Conservation (phyloP, 129 eudicot species). For the Tagetes patula region DNA sequence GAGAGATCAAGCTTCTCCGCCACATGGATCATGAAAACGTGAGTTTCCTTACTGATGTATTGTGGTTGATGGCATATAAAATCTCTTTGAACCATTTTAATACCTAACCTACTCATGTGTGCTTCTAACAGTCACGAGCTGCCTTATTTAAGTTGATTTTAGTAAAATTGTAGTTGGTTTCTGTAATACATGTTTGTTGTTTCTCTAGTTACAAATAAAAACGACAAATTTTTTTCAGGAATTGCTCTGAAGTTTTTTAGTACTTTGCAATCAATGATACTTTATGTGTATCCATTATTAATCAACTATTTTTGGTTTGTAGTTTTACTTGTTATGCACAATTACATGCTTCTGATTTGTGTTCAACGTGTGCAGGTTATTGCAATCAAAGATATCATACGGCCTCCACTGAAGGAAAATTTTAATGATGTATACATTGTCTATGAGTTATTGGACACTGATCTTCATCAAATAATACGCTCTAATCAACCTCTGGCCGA, state of each 20-base stretch:
- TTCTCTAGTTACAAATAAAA: not conserved
- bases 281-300: not conserved
- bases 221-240: not conserved
- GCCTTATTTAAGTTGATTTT: not conserved
- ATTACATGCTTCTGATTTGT: slow-evolving; percentile 2
- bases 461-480: slow-evolving; percentile 92
- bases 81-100: not conserved
- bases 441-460: slow-evolving; percentile 92
- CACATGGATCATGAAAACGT: slow-evolving; percentile 89
- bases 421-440: slow-evolving; percentile 93
- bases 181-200: not conserved
- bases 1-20: slow-evolving; percentile 81
- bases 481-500: slow-evolving; percentile 80
- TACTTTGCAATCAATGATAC: not conserved
- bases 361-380: slow-evolving; percentile 52
- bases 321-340: not conserved
- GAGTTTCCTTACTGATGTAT: slow-evolving; percentile 19
- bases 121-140: not conserved
- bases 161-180: not conserved
- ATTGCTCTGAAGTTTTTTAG: not conserved
- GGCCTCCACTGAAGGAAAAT: slow-evolving; percentile 81
- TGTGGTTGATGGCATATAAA: not conserved
- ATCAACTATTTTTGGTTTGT: not conserved
- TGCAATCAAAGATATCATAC: slow-evolving; percentile 76
- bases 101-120: not conserved